Evolutionary conservation across 2,329 filamentous ascomycete genomes (phyloP).

Genomic region (Fusarium drepaniforme): DNA sequence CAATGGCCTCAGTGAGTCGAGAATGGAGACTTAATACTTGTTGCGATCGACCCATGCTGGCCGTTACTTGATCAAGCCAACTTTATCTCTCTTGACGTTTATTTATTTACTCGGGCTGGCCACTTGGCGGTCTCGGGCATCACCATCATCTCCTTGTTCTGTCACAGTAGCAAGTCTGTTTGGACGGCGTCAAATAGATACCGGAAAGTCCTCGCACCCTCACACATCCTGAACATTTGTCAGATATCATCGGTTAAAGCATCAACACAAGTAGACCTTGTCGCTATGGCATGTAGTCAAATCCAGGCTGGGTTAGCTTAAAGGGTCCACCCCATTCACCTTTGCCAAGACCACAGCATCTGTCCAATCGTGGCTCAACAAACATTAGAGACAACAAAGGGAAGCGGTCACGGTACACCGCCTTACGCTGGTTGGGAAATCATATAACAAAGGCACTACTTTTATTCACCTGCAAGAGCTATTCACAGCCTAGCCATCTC

Average conservation of each 20-base stretch:
- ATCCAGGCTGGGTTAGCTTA: neutral
- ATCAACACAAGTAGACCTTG: neutral
- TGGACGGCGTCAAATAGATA: neutral
- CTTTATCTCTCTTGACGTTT: neutral
- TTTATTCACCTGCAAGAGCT: conserved; percentile 43
- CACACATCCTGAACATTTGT: neutral
- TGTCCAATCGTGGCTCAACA: neutral
- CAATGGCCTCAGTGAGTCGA: too few species aligned
- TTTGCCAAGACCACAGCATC: neutral
- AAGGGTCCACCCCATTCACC: neutral
- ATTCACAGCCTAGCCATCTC: conserved; percentile 38
- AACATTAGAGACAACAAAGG: neutral
- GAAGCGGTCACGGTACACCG: neutral
- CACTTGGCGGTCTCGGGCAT: neutral
- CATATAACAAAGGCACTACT: conserved; percentile 45
- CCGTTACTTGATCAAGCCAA: neutral
- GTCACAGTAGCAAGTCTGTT: neutral
- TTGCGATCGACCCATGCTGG: neutral
- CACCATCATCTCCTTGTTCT: neutral
- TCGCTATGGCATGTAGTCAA: neutral
- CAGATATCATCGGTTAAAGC: neutral
- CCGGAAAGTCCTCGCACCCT: neutral
- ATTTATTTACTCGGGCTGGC: neutral
- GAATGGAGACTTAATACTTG: neutral
- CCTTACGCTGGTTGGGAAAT: neutral